Conservation (phyloP, 306 rosid genomes). For the Prosopis cineraria region DNA sequence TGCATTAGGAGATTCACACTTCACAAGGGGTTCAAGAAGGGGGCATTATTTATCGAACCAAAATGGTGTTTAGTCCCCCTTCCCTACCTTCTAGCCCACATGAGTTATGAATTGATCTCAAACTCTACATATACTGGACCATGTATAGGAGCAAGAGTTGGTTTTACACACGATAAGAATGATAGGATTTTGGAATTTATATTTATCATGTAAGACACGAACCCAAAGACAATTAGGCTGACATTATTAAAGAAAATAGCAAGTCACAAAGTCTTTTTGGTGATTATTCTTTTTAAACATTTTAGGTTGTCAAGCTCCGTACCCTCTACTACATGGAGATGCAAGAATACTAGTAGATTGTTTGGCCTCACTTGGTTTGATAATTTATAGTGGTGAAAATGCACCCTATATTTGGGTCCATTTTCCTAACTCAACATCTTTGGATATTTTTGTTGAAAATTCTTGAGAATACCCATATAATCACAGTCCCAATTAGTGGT, state of each 20-base stretch:
- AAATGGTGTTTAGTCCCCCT: no score
- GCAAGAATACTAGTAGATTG: conserved; percentile 60
- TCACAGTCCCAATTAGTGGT: conserved; percentile 63
- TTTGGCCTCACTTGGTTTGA: conserved; percentile 58
- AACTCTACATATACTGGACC: no score
- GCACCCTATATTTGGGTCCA: conserved; percentile 80
- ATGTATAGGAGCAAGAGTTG: no score
- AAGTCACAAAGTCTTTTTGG: not conserved
- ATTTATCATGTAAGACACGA: no score
- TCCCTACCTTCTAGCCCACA: no score
- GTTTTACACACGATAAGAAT: no score
- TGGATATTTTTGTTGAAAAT: conserved; percentile 60
- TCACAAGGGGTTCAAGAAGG: no score
- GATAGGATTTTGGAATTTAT: no score
- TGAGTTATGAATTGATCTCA: no score
- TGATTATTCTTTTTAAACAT: conserved; percentile 12
- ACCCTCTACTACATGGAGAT: conserved; percentile 61
- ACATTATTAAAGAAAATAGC: not conserved
- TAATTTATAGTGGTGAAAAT: conserved; percentile 60
- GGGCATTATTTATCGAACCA: no score
- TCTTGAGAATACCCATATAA: conserved; percentile 67
- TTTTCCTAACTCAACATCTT: conserved; percentile 67
- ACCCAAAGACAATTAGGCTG: no score
- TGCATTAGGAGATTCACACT: no score
- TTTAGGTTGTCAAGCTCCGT: conserved; percentile 56